A percentile compares a stretch with the other conserved stretches of the same genome.
phyloP scores from a whole-genome alignment of 805 yeast species.

The Yamadazyma akitaensis region DNA sequence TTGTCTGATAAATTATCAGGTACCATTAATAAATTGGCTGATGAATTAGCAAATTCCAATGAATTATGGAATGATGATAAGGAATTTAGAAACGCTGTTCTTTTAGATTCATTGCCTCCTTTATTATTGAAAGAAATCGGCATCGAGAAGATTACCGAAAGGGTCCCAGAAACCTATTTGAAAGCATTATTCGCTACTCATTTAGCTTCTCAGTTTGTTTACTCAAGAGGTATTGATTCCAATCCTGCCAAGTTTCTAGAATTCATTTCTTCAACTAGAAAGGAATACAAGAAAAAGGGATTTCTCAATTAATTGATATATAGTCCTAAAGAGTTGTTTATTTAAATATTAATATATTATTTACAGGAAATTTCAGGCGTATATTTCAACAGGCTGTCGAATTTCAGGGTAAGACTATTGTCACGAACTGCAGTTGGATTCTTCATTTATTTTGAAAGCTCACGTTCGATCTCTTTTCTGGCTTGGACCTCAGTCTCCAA shows the following conservation, averaged over 20 bases:
- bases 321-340: background rate
- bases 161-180: slow-evolving; percentile 86
- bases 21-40: slow-evolving; percentile 81
- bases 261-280: slow-evolving; percentile 58
- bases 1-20: slow-evolving; percentile 81
- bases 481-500: slow-evolving; percentile 36
- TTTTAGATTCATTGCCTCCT: slow-evolving; percentile 74
- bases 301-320: slow-evolving; percentile 19
- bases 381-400: too few relatives aligned
- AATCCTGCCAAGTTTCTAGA: slow-evolving; percentile 78
- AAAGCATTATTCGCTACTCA: slow-evolving; percentile 86
- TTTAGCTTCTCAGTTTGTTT: slow-evolving; percentile 81
- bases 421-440: too few relatives aligned
- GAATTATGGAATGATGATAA: slow-evolving; percentile 83
- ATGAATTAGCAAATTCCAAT: slow-evolving; percentile 75
- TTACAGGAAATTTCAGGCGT: background rate
- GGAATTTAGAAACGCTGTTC: slow-evolving; percentile 70
- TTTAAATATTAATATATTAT: too few relatives aligned
- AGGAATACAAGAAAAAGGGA: slow-evolving; percentile 32
- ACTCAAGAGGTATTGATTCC: slow-evolving; percentile 73
- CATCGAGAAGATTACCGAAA: slow-evolving; percentile 59
- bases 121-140: slow-evolving; percentile 64
- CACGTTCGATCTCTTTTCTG: slow-evolving; percentile 26
- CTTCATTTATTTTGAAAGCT: slow-evolving; percentile 11
- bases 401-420: too few relatives aligned